Conservation (phyloP, 495 filamentous ascomycete species). For the Talaromyces proteolyticus region DNA sequence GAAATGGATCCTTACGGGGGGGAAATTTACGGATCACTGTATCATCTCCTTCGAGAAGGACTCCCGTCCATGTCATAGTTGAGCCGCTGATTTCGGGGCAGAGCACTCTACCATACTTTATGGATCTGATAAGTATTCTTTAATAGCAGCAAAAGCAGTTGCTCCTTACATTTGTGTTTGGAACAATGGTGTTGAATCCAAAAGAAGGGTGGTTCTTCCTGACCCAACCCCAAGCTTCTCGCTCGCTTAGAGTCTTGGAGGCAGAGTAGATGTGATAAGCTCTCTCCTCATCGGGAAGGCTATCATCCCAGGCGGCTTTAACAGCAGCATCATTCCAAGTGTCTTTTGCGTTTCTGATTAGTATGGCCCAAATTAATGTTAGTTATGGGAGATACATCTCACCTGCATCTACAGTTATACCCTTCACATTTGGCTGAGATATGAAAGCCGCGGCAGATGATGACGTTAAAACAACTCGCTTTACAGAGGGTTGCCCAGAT, state of each 20-base stretch:
- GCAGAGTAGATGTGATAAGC: constrained; percentile 36
- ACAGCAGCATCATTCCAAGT: constrained; percentile 43
- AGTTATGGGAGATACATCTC: too few relatives aligned
- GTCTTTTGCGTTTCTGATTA: too few relatives aligned
- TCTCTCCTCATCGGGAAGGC: constrained; percentile 12
- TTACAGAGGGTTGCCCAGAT: too few relatives aligned
- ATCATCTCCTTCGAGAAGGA: not conserved
- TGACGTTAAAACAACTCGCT: too few relatives aligned
- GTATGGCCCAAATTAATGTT: too few relatives aligned
- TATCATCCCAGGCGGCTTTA: constrained; percentile 28
- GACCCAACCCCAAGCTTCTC: constrained; percentile 44
- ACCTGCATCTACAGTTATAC: too few relatives aligned
- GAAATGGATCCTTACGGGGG: too few relatives aligned
- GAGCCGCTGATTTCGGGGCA: not conserved
- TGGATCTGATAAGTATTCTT: too few relatives aligned
- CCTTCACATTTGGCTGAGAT: too few relatives aligned
- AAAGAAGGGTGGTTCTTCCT: constrained; percentile 41
- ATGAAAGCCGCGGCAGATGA: too few relatives aligned
- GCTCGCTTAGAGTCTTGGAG: constrained; percentile 49
- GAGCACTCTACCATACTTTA: not conserved
- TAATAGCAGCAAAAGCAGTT: too few relatives aligned
- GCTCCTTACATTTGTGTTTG: too few relatives aligned
- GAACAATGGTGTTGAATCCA: constrained; percentile 43
- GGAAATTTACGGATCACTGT: not conserved
- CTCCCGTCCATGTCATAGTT: not conserved